Base-by-base conservation (phyloP, 129 eudicot species). In the Artemisia tridentata region DNA sequence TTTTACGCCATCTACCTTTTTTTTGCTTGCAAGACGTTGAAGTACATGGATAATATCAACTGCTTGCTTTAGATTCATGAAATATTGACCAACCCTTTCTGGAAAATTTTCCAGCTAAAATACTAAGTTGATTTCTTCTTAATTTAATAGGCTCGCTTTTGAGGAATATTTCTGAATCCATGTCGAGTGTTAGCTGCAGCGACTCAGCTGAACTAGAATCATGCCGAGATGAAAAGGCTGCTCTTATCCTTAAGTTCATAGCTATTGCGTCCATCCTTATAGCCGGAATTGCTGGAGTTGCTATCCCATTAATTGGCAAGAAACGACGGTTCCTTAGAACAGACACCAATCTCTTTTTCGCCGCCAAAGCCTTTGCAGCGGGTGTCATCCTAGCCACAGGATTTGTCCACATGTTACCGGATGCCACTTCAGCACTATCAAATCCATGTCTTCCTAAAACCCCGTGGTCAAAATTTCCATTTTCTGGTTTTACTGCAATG, bases 311-410 rank as follows among this genome's bases (percentile, higher is more conserved):
- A 54, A 74, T 88, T 6, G 96, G 97, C 29, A 88, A 80, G 73
- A 84, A 84, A 15, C 85, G 90, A 5, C 82, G 88, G 13, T 91
- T 88, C 64, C 79, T 91, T 0, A 73, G 84, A 29, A 86, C 93
- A 0, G 97, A 91, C 79, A 84, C 96, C 41, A 84, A 91, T 72
- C 83, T 88, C 51, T 91, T 91, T 67, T 78, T 88, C 1, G 85
- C 84, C 12, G 92, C 92, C 51, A 89, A 93, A 58, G 98, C 98
- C 67, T 92, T 92, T 58, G 96, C 98, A 0, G 98, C 95, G 1
- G 98, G 96, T 8, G 98, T 92, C 15, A 92, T 92, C 71, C 88
- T 92, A 3, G 95, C 98, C 27, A 92, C 98, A 0, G 96, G 96
- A 17, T 92, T 92, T 23, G 98, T 93, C 65, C 98, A 93, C 83